Evolutionary conservation across 306 rosid species (phyloP).

Genomic region (Gynostemma pentaphyllum): DNA sequence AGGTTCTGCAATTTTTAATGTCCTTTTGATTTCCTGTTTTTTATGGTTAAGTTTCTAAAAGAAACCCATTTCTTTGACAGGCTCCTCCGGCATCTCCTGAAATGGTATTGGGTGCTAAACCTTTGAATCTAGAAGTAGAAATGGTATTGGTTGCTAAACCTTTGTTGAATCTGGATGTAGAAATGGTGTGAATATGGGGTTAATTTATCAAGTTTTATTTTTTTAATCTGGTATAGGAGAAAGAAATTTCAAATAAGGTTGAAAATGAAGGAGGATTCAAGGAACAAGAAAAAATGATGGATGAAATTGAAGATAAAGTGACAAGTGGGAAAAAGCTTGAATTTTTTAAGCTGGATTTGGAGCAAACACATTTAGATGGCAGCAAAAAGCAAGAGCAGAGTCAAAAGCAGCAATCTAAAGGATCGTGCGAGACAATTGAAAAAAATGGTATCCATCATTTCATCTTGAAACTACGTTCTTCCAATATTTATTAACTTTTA

Average conservation of each 20-base stretch:
- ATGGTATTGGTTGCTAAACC: constrained; percentile 14
- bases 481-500: too few species aligned
- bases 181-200: too few species aligned
- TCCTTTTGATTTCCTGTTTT: constrained; percentile 12
- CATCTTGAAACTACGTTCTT: neutral
- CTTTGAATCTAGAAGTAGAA: constrained; percentile 12
- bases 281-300: constrained; percentile 14
- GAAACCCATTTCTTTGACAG: constrained; percentile 26
- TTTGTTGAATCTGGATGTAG: constrained; percentile 6
- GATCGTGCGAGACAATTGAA: constrained; percentile 21
- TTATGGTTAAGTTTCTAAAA: constrained; percentile 20
- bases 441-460: constrained; percentile 32
- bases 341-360: constrained; percentile 24
- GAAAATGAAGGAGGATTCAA: constrained; percentile 24
- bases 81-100: constrained; percentile 46
- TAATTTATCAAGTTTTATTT: neutral
- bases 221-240: constrained; percentile 19
- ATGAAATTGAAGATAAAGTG: constrained; percentile 21
- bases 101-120: constrained; percentile 21
- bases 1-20: constrained; percentile 18
- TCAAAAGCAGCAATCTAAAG: constrained; percentile 18
- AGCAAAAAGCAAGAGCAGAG: constrained; percentile 18
- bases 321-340: constrained; percentile 20
- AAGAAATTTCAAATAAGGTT: constrained; percentile 14
- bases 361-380: constrained; percentile 21